Conservation (phyloP, 257 asterid genomes). For the Nicotiana knightiana region DNA sequence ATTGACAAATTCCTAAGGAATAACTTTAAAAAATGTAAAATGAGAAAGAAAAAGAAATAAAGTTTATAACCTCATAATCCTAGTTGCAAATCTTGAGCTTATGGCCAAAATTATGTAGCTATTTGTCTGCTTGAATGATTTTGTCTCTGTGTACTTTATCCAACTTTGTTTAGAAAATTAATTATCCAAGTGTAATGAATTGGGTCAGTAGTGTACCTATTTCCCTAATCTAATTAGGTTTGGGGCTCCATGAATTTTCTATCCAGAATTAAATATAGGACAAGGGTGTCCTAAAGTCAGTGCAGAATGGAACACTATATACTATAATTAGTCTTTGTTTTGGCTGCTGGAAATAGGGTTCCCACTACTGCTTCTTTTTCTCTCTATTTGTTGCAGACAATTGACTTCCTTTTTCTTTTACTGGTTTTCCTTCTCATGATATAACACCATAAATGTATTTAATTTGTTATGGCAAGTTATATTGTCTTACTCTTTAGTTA, state of each 20-base stretch:
- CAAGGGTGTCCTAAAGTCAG: conserved; percentile 11
- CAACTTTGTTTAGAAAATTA: not conserved
- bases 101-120: not conserved
- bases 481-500: too few relatives aligned
- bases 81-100: not conserved
- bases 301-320: conserved; percentile 14
- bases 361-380: not conserved
- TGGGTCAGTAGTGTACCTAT: conserved; percentile 9
- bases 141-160: conserved; percentile 1
- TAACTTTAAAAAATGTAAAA: not conserved
- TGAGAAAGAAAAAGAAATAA: not conserved
- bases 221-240: conserved; percentile 40
- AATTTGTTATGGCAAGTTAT: too few relatives aligned
- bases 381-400: not conserved
- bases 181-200: not conserved
- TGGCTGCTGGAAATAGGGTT: conserved; percentile 8
- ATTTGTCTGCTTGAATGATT: conserved; percentile 15
- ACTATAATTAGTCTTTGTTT: not conserved
- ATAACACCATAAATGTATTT: too few relatives aligned
- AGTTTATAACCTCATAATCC: not conserved
- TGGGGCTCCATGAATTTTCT: conserved; percentile 58
- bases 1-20: not conserved
- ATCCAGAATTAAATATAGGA: conserved; percentile 16
- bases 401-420: not conserved
- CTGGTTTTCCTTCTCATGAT: not conserved